Conservation (phyloP, 495 filamentous ascomycete species). For the Rostrohypoxylon terebratum region DNA sequence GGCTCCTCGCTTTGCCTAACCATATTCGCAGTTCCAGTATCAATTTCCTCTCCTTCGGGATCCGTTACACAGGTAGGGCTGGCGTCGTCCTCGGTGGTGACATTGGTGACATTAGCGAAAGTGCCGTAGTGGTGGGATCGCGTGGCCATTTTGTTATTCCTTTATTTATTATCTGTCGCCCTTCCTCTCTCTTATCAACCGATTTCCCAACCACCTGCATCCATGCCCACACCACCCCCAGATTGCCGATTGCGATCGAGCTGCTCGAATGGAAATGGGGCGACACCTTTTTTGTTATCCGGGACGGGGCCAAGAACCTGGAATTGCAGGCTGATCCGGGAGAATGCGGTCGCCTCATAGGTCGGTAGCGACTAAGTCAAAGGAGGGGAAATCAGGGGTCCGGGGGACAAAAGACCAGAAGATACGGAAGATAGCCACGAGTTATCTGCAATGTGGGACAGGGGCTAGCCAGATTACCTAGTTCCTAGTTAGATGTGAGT, state of each 20-base stretch:
- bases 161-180: slow-evolving; percentile 1
- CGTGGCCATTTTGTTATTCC: slow-evolving; percentile 42
- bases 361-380: slow-evolving; percentile 19
- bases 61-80: slow-evolving; percentile 31
- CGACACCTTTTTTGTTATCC: slow-evolving; percentile 27
- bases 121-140: slow-evolving; percentile 44
- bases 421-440: neutral
- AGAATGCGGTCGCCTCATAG: slow-evolving; percentile 39
- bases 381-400: slow-evolving; percentile 37
- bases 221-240: slow-evolving; percentile 14
- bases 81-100: slow-evolving; percentile 27
- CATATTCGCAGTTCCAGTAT: slow-evolving; percentile 29
- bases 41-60: slow-evolving; percentile 22
- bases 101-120: slow-evolving; percentile 23
- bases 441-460: slow-evolving; percentile 24
- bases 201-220: neutral
- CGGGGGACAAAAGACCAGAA: slow-evolving; percentile 1
- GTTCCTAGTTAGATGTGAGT: neutral
- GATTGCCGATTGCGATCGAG: slow-evolving; percentile 29
- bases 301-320: slow-evolving; percentile 30
- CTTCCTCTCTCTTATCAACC: slow-evolving; percentile 27
- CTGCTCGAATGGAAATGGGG: slow-evolving; percentile 21
- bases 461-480: no score
- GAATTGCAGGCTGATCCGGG: slow-evolving; percentile 40
- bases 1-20: slow-evolving; percentile 19